Evolutionary conservation across 2,329 filamentous ascomycete species (phyloP), one percentile per base, ranked within the genome.

Genomic region (Dothistroma pini): DNA sequence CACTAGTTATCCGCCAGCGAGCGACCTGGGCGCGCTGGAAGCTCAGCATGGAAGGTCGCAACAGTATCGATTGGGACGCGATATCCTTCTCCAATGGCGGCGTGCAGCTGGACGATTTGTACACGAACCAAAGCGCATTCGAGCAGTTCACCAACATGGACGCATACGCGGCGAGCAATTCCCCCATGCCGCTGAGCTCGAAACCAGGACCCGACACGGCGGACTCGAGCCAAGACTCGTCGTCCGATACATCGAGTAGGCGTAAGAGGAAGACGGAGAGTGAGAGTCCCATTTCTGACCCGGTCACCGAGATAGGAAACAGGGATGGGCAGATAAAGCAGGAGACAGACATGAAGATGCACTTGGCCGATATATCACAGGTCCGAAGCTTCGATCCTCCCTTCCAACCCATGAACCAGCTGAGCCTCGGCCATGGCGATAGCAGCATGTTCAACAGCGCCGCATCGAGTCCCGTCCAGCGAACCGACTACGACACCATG

Each of bases 381-480:
- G 54, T 72, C 50, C 67, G 68, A 54, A 65, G 63, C 47, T 72
- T 69, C 58, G 68, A 72, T 31, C 66, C 72, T 47, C 65, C 57
- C 57, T 70, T 70, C 57, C 67, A 67, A 49, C 72, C 69, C 14
- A 71, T 72, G 69, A 68, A 72, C 63, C 70, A 71, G 41, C 68
- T 72, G 52, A 52, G 57, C 44, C 31, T 67, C 59, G 65, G 64
- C 51, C 62, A 74, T 31, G 61, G 63, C 6, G 73, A 78, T 56
- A 75, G 70, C 59, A 80, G 81, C 61, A 79, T 82, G 76, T 86
- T 87, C 69, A 81, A 83, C 16, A 84, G 83, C 66, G 81, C 81
- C 9, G 81, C 83, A 1, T 85, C 80, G 66, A 88, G 84, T 62
- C 84, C 85, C 10, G 66, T 69, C 19, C 70, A 71, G 59, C 56